These are phyloP conservation scores for Pythium plurisporium DNA, from an alignment of 352 stramenopile genomes.

Conservation along the genomic window DNA sequence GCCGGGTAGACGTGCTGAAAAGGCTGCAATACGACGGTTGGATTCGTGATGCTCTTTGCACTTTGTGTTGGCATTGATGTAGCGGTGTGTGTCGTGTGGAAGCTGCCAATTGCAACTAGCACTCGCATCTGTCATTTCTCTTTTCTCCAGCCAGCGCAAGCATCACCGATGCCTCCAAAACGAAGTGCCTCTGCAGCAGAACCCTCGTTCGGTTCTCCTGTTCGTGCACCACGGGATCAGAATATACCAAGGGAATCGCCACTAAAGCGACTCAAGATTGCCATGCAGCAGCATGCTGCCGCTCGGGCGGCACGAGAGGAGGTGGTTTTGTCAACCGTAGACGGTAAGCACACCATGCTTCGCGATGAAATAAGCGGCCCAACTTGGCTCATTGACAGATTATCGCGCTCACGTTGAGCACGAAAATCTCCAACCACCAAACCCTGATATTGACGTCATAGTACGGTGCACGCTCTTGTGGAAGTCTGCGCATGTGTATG, in stretches of 20 bases:
- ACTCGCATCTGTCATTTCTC: not conserved
- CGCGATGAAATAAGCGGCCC: slow-evolving; percentile 5
- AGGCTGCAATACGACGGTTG: too few species aligned
- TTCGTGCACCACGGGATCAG: not conserved
- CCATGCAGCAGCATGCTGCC: not conserved
- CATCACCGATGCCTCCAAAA: not conserved
- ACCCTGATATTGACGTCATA: slow-evolving; percentile 9
- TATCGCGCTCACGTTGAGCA: slow-evolving; percentile 7
- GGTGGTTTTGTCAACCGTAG: slow-evolving; percentile 8
- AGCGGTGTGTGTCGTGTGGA: too few species aligned
- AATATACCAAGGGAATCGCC: not conserved
- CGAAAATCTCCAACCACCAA: not conserved
- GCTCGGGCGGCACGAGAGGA: not conserved
- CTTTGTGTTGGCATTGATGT: too few species aligned
- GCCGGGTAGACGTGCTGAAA: too few species aligned
- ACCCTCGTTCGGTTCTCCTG: not conserved
- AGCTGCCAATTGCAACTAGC: too few species aligned
- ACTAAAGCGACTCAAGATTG: not conserved
- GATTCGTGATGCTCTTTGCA: too few species aligned
- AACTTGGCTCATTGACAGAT: not conserved
- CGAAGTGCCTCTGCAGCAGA: not conserved
- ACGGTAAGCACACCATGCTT: slow-evolving; percentile 5
- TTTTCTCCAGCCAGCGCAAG: not conserved
- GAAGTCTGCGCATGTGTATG: slow-evolving; percentile 15
- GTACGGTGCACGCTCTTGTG: slow-evolving; percentile 9